Conservation (phyloP, 2,329 filamentous ascomycete species). For the Chaetomium sp. region DNA sequence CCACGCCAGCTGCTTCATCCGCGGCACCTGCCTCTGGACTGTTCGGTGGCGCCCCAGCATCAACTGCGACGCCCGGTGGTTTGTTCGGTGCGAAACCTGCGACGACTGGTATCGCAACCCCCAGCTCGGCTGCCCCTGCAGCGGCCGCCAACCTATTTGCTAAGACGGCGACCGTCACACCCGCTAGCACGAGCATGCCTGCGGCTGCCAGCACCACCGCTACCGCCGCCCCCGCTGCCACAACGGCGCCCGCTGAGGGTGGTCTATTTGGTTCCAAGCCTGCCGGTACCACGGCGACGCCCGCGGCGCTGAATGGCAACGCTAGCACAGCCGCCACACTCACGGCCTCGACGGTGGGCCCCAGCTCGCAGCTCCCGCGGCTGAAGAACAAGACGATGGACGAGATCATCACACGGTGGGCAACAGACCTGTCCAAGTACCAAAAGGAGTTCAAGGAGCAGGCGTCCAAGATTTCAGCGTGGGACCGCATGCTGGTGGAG, state of each 20-base stretch:
- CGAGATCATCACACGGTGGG: constrained; percentile 96
- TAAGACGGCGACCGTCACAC: constrained; percentile 12
- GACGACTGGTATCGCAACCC: constrained; percentile 8
- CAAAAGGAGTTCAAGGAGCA: constrained; percentile 94
- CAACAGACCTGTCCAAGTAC: constrained; percentile 88
- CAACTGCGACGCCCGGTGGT: background rate
- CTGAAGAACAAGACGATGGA: constrained; percentile 99
- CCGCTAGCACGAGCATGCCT: constrained; percentile 26
- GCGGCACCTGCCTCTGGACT: constrained; percentile 1
- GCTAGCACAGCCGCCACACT: constrained; percentile 35
- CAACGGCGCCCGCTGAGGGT: constrained; percentile 17
- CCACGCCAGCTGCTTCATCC: constrained; percentile 21
- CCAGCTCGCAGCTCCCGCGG: constrained; percentile 76
- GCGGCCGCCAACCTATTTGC: constrained; percentile 16
- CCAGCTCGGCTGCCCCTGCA: constrained; percentile 7
- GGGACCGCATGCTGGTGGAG: constrained; percentile 88
- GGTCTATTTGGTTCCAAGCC: constrained; percentile 31
- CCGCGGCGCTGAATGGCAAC: constrained; percentile 12
- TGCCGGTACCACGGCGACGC: constrained; percentile 26
- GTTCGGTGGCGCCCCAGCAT: constrained; percentile 10
- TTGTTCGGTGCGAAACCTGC: constrained; percentile 10
- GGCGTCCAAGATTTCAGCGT: constrained; percentile 76
- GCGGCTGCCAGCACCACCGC: constrained; percentile 27
- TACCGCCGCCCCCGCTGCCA: constrained; percentile 22
- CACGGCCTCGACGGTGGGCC: constrained; percentile 71